These are phyloP conservation scores for Cyclocybe cylindracea DNA, from an alignment of 768 basidiomycete genomes.

Conservation along the genomic window DNA sequence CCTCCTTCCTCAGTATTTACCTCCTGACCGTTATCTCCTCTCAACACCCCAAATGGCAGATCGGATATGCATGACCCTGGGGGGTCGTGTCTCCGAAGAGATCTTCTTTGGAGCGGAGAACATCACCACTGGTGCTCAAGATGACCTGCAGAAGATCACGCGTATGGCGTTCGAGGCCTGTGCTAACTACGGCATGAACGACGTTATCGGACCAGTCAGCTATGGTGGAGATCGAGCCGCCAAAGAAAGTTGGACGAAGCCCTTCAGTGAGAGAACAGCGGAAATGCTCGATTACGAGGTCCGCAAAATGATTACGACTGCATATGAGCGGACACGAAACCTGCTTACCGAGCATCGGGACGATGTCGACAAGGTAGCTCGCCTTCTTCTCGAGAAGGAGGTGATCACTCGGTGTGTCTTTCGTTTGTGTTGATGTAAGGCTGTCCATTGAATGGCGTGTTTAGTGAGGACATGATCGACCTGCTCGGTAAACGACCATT, in stretches of 20 bases:
- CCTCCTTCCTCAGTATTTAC: slow-evolving; percentile 66
- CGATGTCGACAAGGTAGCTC: slow-evolving; percentile 93
- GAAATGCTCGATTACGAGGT: slow-evolving; percentile 92
- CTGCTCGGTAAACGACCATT: slow-evolving; percentile 86
- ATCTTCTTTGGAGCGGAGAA: slow-evolving; percentile 92
- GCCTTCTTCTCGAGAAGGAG: slow-evolving; percentile 90
- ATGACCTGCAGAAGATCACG: slow-evolving; percentile 97
- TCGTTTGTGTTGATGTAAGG: neutral
- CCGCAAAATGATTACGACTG: slow-evolving; percentile 92
- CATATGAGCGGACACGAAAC: slow-evolving; percentile 81
- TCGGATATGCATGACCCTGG: slow-evolving; percentile 97
- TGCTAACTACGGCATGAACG: slow-evolving; percentile 97
- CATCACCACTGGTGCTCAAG: slow-evolving; percentile 97
- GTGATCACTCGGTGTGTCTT: slow-evolving; percentile 79
- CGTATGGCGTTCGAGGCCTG: slow-evolving; percentile 96
- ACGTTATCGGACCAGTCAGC: slow-evolving; percentile 91
- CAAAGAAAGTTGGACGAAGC: slow-evolving; percentile 91
- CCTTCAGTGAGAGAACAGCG: slow-evolving; percentile 96
- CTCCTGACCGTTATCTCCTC: slow-evolving; percentile 93
- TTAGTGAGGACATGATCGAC: slow-evolving; percentile 84
- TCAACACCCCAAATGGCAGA: slow-evolving; percentile 94
- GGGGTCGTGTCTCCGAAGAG: slow-evolving; percentile 97
- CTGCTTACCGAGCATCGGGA: slow-evolving; percentile 79
- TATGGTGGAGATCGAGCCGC: slow-evolving; percentile 89
- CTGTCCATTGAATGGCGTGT: slow-evolving; percentile 8